phyloP scores from a whole-genome alignment of 2,329 filamentous ascomycete genomes.

The Lecanicillium sp. region DNA sequence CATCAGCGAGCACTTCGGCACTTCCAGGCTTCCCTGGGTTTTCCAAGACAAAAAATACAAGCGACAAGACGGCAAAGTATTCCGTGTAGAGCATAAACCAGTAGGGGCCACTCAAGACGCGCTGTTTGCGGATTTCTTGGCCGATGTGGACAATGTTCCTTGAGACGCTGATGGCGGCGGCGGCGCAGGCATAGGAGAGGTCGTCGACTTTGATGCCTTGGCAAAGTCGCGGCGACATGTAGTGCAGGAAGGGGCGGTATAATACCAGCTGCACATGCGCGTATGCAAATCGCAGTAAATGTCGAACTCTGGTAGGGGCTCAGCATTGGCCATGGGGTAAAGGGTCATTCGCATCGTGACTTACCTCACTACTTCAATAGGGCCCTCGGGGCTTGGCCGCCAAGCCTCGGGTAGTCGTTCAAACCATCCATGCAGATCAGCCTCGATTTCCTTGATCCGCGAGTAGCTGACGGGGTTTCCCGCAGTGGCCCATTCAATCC shows the following conservation, averaged over 20 bases:
- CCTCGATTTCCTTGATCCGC: slow-evolving; percentile 59
- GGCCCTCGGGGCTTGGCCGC: slow-evolving; percentile 71
- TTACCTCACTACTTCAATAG: slow-evolving; percentile 70
- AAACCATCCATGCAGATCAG: slow-evolving; percentile 57
- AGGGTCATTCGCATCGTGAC: too few relatives aligned
- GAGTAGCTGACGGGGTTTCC: slow-evolving; percentile 59
- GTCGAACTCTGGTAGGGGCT: slow-evolving; percentile 46
- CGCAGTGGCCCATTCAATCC: slow-evolving; percentile 36
- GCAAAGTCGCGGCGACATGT: slow-evolving; percentile 61
- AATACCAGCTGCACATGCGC: slow-evolving; percentile 78
- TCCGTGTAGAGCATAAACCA: slow-evolving; percentile 85
- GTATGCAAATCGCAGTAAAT: slow-evolving; percentile 71
- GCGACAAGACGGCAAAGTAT: slow-evolving; percentile 72
- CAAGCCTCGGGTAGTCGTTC: slow-evolving; percentile 66
- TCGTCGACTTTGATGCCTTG: slow-evolving; percentile 60
- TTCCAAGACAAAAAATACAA: slow-evolving; percentile 75
- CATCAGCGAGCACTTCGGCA: slow-evolving; percentile 78
- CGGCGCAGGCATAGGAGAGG: slow-evolving; percentile 68
- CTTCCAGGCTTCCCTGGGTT: slow-evolving; percentile 70
- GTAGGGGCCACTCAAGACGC: slow-evolving; percentile 71
- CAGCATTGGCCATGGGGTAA: too few relatives aligned
- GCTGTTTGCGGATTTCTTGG: slow-evolving; percentile 67
- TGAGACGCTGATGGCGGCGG: slow-evolving; percentile 55
- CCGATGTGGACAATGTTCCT: slow-evolving; percentile 75
- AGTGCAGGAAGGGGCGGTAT: slow-evolving; percentile 78